Evolutionary conservation across 495 filamentous ascomycete genomes (phyloP), one percentile per base, ranked within the genome.

Genomic region (Daldinia concentrica): DNA sequence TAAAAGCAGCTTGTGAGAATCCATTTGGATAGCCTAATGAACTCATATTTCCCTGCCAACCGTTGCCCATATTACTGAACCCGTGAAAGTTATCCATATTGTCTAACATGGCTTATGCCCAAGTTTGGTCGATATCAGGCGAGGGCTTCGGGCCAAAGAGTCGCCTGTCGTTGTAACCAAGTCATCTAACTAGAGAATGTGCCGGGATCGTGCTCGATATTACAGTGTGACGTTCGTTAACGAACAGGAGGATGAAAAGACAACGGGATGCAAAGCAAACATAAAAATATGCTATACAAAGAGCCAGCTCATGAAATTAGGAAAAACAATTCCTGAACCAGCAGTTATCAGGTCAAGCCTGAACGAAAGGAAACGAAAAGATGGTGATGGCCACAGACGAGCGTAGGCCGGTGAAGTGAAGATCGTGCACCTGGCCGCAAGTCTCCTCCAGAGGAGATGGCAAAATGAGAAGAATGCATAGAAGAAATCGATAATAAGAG

Each of bases 271-370:
- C 58, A 58, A 68, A 72, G 56, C 64, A 48, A 70, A 72, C 50
- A 63, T 65, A 39, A 45, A 74, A 57, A 56, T 36, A 67, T 41
- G 67, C 58, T 58, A 77, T 61, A 73, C 66, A 69, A 79, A 72
- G 75, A 77, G 73, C 75, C 75, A 68, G 75, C 69, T 79, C 81
- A 78, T 74, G 69, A 79, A 54, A 80, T 72, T 72, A 81, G 78
- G 81, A 79, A 77, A 84, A 82, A 81, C 75, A 82, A 78, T 78
- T 77, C 79, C 78, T 77, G 80, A 80, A 79, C 79, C 76, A 78
- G 75, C 69, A 76, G 73, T 68, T 71, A 64, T 30, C 54, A 66
- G 68, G 55, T 58, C 67, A 71, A 68, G 73, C 60, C 76, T 73
- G 61, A 64, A 74, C 72, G 79, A 77, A 80, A 67, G 73, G 78